Evolutionary conservation across 768 basidiomycete species (phyloP).

Genomic region (Agaricus blazei): DNA sequence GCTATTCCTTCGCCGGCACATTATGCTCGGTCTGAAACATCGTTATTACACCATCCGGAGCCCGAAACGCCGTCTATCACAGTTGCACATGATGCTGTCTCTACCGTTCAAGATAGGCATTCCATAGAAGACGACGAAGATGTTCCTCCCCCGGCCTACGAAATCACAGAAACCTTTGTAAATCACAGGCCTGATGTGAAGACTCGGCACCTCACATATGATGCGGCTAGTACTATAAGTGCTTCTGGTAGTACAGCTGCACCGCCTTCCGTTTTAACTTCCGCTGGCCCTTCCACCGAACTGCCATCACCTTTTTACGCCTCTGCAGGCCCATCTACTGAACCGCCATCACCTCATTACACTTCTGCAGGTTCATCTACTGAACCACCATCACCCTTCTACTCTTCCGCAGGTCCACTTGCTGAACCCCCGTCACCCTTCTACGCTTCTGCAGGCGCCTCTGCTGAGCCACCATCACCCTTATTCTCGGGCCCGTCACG

Average conservation of each 20-base stretch:
- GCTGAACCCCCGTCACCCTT: neutral
- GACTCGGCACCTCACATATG: neutral
- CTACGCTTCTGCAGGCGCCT: neutral
- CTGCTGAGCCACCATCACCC: neutral
- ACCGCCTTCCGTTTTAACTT: neutral
- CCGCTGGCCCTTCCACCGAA: neutral
- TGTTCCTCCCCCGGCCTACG: conserved; percentile 3
- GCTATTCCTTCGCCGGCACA: neutral
- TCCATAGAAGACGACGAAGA: neutral
- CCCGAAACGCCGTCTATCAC: too few species aligned
- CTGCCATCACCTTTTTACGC: neutral
- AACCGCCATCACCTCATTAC: too few species aligned
- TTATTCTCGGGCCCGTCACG: neutral
- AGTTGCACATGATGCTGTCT: too few species aligned
- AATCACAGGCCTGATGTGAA: neutral
- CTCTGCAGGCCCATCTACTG: neutral
- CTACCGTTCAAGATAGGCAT: neutral
- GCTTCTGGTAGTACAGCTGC: neutral
- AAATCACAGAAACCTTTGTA: neutral
- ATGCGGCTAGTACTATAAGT: neutral
- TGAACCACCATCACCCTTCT: too few species aligned
- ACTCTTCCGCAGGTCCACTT: too few species aligned
- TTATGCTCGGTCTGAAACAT: neutral
- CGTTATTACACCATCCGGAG: too few species aligned
- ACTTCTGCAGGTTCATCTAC: too few species aligned